Conservation (phyloP, 495 filamentous ascomycete genomes). For the Hapsidospora chrysogenum region DNA sequence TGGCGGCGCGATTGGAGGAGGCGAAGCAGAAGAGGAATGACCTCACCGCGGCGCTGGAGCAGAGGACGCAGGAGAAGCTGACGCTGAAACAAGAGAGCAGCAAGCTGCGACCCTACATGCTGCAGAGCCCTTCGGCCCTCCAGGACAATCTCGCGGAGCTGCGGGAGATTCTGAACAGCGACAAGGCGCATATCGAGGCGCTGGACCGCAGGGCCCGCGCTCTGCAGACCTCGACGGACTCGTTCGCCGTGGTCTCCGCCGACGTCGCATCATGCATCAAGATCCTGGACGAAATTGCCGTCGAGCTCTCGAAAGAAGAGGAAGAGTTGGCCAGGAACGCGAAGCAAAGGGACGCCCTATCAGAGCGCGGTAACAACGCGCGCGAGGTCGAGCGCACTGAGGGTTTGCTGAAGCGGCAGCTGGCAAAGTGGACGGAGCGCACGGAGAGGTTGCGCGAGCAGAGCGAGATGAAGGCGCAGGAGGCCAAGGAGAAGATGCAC, state of each 20-base stretch:
- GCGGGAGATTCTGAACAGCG: conserved; percentile 51
- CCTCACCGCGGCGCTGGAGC: conserved; percentile 56
- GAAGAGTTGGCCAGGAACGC: conserved; percentile 66
- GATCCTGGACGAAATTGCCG: conserved; percentile 71
- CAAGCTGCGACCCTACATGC: conserved; percentile 80
- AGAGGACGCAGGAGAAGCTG: conserved; percentile 51
- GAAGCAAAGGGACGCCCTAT: conserved; percentile 70
- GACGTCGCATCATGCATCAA: conserved; percentile 78
- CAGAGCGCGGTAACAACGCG: conserved; percentile 72
- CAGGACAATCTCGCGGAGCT: conserved; percentile 71
- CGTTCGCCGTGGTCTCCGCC: conserved; percentile 63
- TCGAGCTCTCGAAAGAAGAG: conserved; percentile 75
- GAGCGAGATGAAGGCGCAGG: conserved; percentile 62
- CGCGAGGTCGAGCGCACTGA: conserved; percentile 83
- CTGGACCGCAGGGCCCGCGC: conserved; percentile 75
- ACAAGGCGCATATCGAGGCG: conserved; percentile 70
- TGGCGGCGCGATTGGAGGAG: conserved; percentile 60
- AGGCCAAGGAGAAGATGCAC: conserved; percentile 77
- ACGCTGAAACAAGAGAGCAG: conserved; percentile 55
- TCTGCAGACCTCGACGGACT: conserved; percentile 81
- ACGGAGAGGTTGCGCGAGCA: conserved; percentile 65
- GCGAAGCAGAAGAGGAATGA: conserved; percentile 55
- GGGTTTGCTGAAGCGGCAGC: conserved; percentile 63
- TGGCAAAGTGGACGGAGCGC: conserved; percentile 66
- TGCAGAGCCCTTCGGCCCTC: conserved; percentile 68